phyloP scores from a whole-genome alignment of 768 basidiomycete genomes.

The Russula olivacea region DNA sequence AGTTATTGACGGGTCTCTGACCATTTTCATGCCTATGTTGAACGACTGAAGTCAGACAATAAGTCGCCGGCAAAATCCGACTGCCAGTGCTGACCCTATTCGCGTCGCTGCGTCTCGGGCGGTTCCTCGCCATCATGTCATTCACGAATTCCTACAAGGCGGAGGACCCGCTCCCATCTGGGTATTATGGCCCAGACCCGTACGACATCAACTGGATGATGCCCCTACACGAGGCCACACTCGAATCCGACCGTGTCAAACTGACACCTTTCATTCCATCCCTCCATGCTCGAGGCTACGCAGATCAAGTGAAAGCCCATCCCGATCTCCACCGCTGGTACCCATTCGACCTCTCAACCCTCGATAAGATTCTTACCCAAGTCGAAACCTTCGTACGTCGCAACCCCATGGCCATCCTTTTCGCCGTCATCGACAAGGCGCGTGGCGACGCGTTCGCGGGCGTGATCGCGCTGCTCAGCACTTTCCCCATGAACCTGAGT shows the following conservation, averaged over 20 bases:
- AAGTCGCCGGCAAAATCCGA: no score
- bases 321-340: conserved; percentile 32
- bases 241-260: conserved; percentile 36
- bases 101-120: no score
- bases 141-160: conserved; percentile 17
- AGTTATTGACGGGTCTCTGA: no score
- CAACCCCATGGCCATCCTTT: conserved; percentile 29
- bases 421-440: conserved; percentile 40
- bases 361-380: conserved; percentile 27
- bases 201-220: conserved; percentile 39
- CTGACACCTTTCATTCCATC: conserved; percentile 38
- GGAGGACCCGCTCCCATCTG: conserved; percentile 11
- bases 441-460: conserved; percentile 35
- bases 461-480: conserved; percentile 32
- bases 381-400: conserved; percentile 25
- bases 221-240: conserved; percentile 30
- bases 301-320: conserved; percentile 27
- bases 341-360: conserved; percentile 28
- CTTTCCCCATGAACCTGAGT: conserved; percentile 16
- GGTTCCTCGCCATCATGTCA: conserved; percentile 8
- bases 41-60: no score
- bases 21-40: no score
- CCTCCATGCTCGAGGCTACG: conserved; percentile 33
- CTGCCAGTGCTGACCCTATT: no score
- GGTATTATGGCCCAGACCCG: conserved; percentile 29